Conservation (phyloP, 148 eudicot species). For the Fallopia convolvulus region DNA sequence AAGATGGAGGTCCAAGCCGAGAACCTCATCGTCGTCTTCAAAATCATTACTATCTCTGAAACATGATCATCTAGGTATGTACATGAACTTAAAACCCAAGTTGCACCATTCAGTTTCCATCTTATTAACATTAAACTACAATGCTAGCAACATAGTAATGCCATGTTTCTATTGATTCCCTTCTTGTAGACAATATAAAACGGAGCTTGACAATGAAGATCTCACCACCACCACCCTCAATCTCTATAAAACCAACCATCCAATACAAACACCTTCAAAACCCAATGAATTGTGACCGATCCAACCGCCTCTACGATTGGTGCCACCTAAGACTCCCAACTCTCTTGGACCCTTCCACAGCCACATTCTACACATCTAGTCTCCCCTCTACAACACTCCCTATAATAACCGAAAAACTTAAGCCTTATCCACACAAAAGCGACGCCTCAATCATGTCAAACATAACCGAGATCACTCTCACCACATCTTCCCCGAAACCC, state of each 20-base stretch:
- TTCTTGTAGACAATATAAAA: neutral
- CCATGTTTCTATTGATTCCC: neutral
- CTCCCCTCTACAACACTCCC: slow-evolving; percentile 1
- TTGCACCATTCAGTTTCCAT: neutral
- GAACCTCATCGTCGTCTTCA: neutral
- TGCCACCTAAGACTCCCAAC: slow-evolving; percentile 40
- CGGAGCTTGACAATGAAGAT: slow-evolving; percentile 1
- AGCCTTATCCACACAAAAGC: slow-evolving; percentile 58
- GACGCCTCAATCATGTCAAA: slow-evolving; percentile 36
- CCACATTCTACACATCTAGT: slow-evolving; percentile 26
- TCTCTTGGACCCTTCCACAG: slow-evolving; percentile 22
- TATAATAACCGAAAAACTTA: slow-evolving; percentile 24
- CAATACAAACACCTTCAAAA: neutral
- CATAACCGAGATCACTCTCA: slow-evolving; percentile 39
- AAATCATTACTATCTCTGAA: neutral
- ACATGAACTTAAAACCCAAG: neutral
- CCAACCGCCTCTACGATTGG: slow-evolving; percentile 34
- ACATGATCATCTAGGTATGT: neutral
- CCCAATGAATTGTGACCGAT: slow-evolving; percentile 37
- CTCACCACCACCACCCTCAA: neutral
- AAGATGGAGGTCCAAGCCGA: neutral
- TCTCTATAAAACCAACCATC: neutral
- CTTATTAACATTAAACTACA: neutral
- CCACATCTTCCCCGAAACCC: slow-evolving; percentile 18
- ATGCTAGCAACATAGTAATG: neutral